Conservation (phyloP, 495 filamentous ascomycete species). For the Schizothecium vesticola region DNA sequence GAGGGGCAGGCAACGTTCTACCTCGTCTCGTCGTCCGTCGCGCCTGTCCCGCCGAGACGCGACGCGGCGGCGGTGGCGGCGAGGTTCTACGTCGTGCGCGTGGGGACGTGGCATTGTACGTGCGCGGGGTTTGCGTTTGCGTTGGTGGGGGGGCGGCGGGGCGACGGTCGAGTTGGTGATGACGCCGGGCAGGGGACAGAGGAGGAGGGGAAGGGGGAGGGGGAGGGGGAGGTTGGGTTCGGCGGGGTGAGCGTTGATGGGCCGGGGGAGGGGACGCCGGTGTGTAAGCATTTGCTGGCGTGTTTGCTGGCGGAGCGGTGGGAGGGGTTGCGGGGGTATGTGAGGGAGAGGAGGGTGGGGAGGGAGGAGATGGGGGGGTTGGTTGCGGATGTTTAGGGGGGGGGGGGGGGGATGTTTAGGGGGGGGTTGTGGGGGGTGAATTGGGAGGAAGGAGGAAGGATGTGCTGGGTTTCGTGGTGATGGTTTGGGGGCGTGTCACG, state of each 20-base stretch:
- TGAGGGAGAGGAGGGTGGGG: constrained; percentile 48
- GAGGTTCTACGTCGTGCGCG: constrained; percentile 61
- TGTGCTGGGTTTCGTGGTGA: not conserved
- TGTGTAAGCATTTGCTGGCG: constrained; percentile 88
- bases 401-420: not conserved
- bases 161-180: not conserved
- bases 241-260: constrained; percentile 32
- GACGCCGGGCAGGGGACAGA: not conserved
- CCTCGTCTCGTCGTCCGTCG: constrained; percentile 28
- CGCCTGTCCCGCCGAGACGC: constrained; percentile 14
- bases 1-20: constrained; percentile 20
- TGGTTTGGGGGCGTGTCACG: not conserved
- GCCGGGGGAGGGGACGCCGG: constrained; percentile 40
- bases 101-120: constrained; percentile 80
- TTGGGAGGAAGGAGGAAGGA: too few relatives aligned
- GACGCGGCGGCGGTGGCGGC: not conserved
- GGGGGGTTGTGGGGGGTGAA: not conserved
- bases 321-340: constrained; percentile 43
- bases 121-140: constrained; percentile 77
- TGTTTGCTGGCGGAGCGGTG: constrained; percentile 72
- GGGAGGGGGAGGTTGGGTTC: constrained; percentile 28
- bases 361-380: constrained; percentile 71
- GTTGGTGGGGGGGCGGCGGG: constrained; percentile 39
- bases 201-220: not conserved
- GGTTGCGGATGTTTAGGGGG: constrained; percentile 58